Percentiles rank a stretch among this genome's conserved stretches.
Evolutionary conservation across 2,329 filamentous ascomycete genomes (phyloP).

Genomic region (Beauveria medogensis): DNA sequence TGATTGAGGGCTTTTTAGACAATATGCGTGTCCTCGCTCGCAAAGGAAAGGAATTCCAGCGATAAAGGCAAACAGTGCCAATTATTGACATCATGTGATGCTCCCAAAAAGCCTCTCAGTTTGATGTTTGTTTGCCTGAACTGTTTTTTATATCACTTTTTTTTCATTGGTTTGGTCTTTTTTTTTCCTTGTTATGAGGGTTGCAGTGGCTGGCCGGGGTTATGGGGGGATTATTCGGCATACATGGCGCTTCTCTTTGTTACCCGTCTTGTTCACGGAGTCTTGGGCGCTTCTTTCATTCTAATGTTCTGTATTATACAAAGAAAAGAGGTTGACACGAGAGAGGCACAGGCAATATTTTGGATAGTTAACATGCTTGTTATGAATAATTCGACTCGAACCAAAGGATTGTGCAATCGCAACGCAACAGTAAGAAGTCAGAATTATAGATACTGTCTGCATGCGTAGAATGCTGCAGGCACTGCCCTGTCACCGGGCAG

Average conservation of each 20-base stretch:
- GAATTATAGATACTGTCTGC: no score
- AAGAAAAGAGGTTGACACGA: background rate
- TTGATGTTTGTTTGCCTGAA: background rate
- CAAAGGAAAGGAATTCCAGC: conserved; percentile 28
- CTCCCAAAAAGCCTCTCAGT: background rate
- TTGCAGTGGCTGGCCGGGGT: background rate
- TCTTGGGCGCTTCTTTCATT: background rate
- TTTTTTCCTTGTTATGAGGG: background rate
- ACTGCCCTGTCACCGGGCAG: background rate
- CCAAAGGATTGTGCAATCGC: no score
- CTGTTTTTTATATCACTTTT: background rate
- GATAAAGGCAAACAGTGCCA: background rate
- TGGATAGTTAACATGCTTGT: background rate
- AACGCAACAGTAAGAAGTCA: no score
- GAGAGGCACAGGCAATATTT: background rate
- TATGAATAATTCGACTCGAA: background rate
- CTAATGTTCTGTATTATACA: background rate
- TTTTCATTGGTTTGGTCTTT: background rate
- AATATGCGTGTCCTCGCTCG: conserved; percentile 57
- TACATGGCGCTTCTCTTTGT: conserved; percentile 7
- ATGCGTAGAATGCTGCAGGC: background rate
- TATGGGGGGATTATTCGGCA: background rate
- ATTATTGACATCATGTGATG: background rate
- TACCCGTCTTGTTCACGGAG: background rate
- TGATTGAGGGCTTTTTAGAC: conserved; percentile 68